Percentiles rank a stretch among this genome's conserved stretches.
Evolutionary conservation across 225 moss, liverwort and hornwort species (phyloP).

Genomic region (Marchantia polymorpha): DNA sequence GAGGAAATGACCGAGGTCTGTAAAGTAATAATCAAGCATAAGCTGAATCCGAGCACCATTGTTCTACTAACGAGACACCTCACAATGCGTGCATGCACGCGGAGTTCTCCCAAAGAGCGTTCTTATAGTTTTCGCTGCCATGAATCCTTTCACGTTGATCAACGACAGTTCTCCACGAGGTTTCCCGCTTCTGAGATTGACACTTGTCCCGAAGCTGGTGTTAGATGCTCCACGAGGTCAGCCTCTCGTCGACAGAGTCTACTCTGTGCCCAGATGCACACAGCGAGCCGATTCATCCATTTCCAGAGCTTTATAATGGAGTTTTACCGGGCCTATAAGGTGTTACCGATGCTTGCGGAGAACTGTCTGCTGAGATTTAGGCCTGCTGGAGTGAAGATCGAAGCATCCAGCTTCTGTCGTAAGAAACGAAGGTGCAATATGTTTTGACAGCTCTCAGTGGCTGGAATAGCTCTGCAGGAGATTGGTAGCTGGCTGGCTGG

Average conservation of each 20-base stretch:
- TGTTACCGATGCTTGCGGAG: background rate
- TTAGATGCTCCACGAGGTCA: background rate
- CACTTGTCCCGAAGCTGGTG: conserved; percentile 7
- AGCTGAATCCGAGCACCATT: background rate
- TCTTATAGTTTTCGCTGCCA: background rate
- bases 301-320: background rate
- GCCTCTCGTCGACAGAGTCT: background rate
- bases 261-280: background rate
- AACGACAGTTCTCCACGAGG: background rate
- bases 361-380: background rate
- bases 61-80: background rate
- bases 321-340: background rate
- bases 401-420: background rate
- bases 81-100: background rate
- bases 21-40: background rate
- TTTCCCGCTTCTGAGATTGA: conserved; percentile 1
- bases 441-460: background rate
- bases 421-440: background rate
- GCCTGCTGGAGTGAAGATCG: background rate
- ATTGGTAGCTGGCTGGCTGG: too few species aligned
- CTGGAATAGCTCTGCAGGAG: background rate
- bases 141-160: background rate
- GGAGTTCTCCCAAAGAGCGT: background rate
- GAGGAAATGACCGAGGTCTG: background rate
- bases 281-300: background rate